Evolutionary conservation across 2,329 filamentous ascomycete genomes (phyloP).

Genomic region (Tolypocladium tundrense): DNA sequence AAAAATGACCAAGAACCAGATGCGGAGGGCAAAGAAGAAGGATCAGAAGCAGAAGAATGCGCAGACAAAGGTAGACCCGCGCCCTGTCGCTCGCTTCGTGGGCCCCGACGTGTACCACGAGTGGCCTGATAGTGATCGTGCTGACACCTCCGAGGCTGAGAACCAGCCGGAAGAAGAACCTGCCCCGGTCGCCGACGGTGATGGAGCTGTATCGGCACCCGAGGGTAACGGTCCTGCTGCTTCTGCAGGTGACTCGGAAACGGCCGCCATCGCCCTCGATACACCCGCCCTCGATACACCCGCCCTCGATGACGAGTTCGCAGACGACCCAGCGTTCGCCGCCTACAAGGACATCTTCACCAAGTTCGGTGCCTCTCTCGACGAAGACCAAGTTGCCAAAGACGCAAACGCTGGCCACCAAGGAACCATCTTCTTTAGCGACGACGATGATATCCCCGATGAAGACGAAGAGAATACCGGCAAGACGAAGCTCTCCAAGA

Average conservation of each 20-base stretch:
- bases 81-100: neutral
- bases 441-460: slow-evolving; percentile 78
- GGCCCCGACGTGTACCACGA: neutral
- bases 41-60: slow-evolving; percentile 70
- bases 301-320: slow-evolving; percentile 48
- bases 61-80: slow-evolving; percentile 37
- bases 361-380: slow-evolving; percentile 60
- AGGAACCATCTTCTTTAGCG: slow-evolving; percentile 73
- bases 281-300: slow-evolving; percentile 39
- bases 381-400: slow-evolving; percentile 53
- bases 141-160: neutral
- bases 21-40: slow-evolving; percentile 90
- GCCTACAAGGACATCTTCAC: slow-evolving; percentile 76
- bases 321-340: slow-evolving; percentile 68
- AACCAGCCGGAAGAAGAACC: neutral
- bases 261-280: slow-evolving; percentile 26
- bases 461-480: slow-evolving; percentile 63
- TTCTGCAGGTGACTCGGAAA: neutral
- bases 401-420: slow-evolving; percentile 64
- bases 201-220: neutral
- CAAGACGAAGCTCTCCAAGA: slow-evolving; percentile 74
- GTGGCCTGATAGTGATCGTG: neutral
- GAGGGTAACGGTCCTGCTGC: neutral
- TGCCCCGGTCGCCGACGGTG: neutral
- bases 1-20: slow-evolving; percentile 90